Conservation (phyloP, 495 filamentous ascomycete species). For the Aspergillus mulundensis region DNA sequence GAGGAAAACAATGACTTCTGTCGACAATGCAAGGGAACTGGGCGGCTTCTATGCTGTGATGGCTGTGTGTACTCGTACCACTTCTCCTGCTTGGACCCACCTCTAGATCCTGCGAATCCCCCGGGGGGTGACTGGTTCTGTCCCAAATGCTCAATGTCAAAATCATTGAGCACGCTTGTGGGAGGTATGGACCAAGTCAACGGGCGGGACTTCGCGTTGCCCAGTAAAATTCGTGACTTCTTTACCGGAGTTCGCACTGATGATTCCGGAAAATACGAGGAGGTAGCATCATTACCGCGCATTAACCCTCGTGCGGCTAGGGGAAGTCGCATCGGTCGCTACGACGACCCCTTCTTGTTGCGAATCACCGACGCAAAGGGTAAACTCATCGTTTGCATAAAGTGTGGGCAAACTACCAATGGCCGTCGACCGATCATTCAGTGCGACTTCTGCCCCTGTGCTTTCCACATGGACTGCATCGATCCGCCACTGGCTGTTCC, state of each 20-base stretch:
- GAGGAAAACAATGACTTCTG: constrained; percentile 84
- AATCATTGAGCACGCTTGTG: constrained; percentile 57
- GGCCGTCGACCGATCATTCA: constrained; percentile 63
- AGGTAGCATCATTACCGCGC: constrained; percentile 37
- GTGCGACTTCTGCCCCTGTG: constrained; percentile 74
- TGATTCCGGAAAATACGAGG: constrained; percentile 74
- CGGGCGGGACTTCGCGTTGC: constrained; percentile 69
- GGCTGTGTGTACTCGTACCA: constrained; percentile 84
- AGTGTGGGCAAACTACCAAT: constrained; percentile 58
- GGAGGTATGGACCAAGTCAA: constrained; percentile 58
- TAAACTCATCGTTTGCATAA: constrained; percentile 53
- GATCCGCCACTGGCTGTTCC: constrained; percentile 78
- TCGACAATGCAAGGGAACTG: constrained; percentile 71
- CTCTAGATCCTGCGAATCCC: constrained; percentile 56
- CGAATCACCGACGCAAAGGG: constrained; percentile 19
- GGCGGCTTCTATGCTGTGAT: constrained; percentile 89
- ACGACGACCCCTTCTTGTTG: constrained; percentile 24
- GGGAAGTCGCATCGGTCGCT: constrained; percentile 24
- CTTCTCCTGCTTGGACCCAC: constrained; percentile 77
- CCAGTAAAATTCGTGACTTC: constrained; percentile 60
- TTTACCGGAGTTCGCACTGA: constrained; percentile 72
- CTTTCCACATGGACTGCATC: constrained; percentile 90
- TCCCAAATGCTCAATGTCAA: constrained; percentile 59
- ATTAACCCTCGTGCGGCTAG: constrained; percentile 23
- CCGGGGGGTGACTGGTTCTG: constrained; percentile 82